A percentile compares a stretch with the other conserved stretches of the same genome.
These are phyloP conservation scores for Ceriops tagal DNA, from an alignment of 345 rosid species.

Conservation along the genomic window DNA sequence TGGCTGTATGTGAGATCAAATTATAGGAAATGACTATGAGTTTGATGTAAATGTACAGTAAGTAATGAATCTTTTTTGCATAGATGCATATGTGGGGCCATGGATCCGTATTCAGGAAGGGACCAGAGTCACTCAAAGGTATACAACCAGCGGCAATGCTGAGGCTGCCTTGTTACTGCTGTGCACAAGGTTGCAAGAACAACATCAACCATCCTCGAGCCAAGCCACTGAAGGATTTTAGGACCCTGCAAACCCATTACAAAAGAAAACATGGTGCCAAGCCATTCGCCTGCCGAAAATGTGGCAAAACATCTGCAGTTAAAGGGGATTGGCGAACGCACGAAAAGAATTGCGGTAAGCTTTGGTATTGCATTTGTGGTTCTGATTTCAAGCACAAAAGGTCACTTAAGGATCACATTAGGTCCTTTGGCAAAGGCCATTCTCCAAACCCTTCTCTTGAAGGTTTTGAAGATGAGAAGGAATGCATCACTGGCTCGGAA, in stretches of 20 bases:
- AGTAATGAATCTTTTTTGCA: neutral
- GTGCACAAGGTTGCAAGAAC: conserved; percentile 78
- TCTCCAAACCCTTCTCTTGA: conserved; percentile 75
- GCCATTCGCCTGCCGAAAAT: conserved; percentile 77
- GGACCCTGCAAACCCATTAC: conserved; percentile 81
- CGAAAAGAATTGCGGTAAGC: conserved; percentile 94
- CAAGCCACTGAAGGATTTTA: conserved; percentile 70
- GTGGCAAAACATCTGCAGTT: conserved; percentile 79
- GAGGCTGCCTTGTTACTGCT: conserved; percentile 73
- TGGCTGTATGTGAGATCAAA: neutral
- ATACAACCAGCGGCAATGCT: conserved; percentile 80
- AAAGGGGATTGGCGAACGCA: conserved; percentile 99
- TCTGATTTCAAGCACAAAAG: conserved; percentile 98
- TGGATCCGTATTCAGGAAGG: conserved; percentile 73
- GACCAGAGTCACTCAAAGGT: conserved; percentile 69
- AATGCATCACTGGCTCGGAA: conserved; percentile 55
- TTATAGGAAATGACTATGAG: neutral
- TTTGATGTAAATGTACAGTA: neutral
- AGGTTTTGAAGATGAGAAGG: conserved; percentile 61
- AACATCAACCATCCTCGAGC: conserved; percentile 80
- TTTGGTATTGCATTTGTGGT: conserved; percentile 96
- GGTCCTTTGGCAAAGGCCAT: conserved; percentile 89
- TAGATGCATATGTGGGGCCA: conserved; percentile 97
- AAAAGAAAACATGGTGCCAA: conserved; percentile 72
- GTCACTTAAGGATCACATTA: conserved; percentile 92